phyloP scores from a whole-genome alignment of 371 early-diverging fungal species.

The Circinella minor region DNA sequence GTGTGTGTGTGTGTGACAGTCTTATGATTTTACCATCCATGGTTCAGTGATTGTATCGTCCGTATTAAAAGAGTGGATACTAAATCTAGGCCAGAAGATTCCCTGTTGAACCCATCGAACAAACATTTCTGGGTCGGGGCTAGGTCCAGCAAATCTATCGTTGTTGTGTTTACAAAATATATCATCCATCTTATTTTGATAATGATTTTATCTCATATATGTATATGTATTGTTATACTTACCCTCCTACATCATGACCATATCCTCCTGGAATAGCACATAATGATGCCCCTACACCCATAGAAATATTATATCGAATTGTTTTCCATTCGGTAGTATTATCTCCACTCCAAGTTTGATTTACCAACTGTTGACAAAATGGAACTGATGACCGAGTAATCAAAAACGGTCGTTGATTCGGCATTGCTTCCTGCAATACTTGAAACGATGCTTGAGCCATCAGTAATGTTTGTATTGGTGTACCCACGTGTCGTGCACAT shows the following conservation, averaged over 20 bases:
- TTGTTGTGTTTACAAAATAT: not conserved
- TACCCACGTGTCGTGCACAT: constrained; percentile 33
- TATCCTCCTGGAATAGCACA: constrained; percentile 53
- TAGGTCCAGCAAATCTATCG: constrained; percentile 55
- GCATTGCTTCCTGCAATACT: constrained; percentile 44
- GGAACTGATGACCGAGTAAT: constrained; percentile 61
- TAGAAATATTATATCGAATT: constrained; percentile 61
- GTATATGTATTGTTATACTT: not conserved
- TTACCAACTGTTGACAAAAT: constrained; percentile 49
- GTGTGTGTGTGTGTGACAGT: too few relatives aligned
- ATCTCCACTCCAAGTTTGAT: constrained; percentile 69
- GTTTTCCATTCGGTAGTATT: constrained; percentile 68
- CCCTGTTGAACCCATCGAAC: constrained; percentile 72
- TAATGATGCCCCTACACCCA: constrained; percentile 60
- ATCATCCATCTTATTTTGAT: not conserved
- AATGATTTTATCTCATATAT: not conserved
- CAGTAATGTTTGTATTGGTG: constrained; percentile 53
- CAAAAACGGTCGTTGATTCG: constrained; percentile 56
- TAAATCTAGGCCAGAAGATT: constrained; percentile 63
- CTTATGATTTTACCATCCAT: constrained; percentile 54
- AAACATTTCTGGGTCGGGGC: constrained; percentile 60
- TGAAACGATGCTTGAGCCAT: constrained; percentile 66
- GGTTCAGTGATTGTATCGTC: constrained; percentile 63
- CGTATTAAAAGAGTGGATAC: constrained; percentile 66
- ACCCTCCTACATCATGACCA: constrained; percentile 70